Evolutionary conservation across 495 filamentous ascomycete genomes (phyloP).

Genomic region (Penicillium paradoxum): DNA sequence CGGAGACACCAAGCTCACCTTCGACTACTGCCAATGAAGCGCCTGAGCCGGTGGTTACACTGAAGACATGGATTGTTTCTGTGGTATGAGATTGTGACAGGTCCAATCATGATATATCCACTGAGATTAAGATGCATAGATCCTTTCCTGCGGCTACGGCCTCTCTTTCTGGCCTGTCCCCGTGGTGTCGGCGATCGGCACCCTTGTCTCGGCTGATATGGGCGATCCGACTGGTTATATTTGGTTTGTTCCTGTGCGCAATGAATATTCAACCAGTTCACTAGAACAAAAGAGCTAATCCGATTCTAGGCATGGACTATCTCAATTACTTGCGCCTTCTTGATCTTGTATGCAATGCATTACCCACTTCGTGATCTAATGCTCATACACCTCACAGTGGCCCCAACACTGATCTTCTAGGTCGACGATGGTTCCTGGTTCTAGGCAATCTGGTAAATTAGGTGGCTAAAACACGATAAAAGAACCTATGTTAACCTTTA

Average conservation of each 20-base stretch:
- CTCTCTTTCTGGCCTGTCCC: conserved; percentile 25
- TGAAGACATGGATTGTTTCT: conserved; percentile 25
- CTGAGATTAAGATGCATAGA: conserved; percentile 8
- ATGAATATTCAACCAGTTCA: background rate
- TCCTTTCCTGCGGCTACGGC: conserved; percentile 26
- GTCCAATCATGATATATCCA: background rate
- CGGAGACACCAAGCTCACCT: conserved; percentile 5
- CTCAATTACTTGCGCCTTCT: conserved; percentile 23
- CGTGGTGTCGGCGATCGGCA: conserved; percentile 17
- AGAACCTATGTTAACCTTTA: background rate
- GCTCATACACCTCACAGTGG: conserved; percentile 12
- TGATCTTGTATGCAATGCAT: conserved; percentile 19
- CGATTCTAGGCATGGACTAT: conserved; percentile 22
- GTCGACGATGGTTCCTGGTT: conserved; percentile 26
- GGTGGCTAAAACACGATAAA: background rate
- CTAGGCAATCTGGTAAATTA: conserved; percentile 19
- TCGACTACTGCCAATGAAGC: background rate
- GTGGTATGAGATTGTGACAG: conserved; percentile 7
- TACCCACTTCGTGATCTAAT: background rate
- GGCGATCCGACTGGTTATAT: conserved; percentile 19
- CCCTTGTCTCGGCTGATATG: conserved; percentile 17
- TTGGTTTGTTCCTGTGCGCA: conserved; percentile 22
- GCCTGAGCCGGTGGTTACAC: conserved; percentile 17
- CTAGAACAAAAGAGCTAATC: background rate
- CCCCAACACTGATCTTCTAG: conserved; percentile 23